phyloP scores from a whole-genome alignment of 2,329 filamentous ascomycete species.

The Alternaria triticimaculans region DNA sequence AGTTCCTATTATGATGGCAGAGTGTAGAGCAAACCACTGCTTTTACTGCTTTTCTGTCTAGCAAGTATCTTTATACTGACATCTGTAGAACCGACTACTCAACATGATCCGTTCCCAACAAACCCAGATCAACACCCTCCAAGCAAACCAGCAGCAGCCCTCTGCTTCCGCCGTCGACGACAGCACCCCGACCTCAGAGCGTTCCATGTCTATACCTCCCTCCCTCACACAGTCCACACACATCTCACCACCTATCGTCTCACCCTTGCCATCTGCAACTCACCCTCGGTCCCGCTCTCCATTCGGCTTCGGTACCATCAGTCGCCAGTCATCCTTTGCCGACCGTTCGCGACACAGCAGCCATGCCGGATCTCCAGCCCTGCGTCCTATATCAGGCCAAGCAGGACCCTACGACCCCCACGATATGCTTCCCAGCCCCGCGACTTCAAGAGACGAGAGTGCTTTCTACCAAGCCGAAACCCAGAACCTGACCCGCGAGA shows the following conservation, averaged over 20 bases:
- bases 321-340: conserved; percentile 53
- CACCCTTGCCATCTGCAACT: conserved; percentile 57
- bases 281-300: conserved; percentile 47
- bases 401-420: conserved; percentile 56
- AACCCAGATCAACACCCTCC: conserved; percentile 68
- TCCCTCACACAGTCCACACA: conserved; percentile 25
- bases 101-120: conserved; percentile 80
- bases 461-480: conserved; percentile 85
- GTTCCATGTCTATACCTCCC: conserved; percentile 53
- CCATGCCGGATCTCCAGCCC: conserved; percentile 51
- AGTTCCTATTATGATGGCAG: conserved; percentile 29
- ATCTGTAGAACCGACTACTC: conserved; percentile 71
- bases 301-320: conserved; percentile 44
- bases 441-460: conserved; percentile 67
- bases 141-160: conserved; percentile 52
- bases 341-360: conserved; percentile 48
- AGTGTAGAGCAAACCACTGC: background rate
- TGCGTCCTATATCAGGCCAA: conserved; percentile 61
- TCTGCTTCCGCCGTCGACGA: conserved; percentile 59
- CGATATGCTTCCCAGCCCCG: conserved; percentile 65
- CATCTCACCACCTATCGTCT: conserved; percentile 41
- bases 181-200: conserved; percentile 57
- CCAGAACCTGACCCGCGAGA: conserved; percentile 77
- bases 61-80: background rate
- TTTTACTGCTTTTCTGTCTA: background rate